Evolutionary conservation across 345 rosid species (phyloP).

Genomic region (Nasturtium officinale): DNA sequence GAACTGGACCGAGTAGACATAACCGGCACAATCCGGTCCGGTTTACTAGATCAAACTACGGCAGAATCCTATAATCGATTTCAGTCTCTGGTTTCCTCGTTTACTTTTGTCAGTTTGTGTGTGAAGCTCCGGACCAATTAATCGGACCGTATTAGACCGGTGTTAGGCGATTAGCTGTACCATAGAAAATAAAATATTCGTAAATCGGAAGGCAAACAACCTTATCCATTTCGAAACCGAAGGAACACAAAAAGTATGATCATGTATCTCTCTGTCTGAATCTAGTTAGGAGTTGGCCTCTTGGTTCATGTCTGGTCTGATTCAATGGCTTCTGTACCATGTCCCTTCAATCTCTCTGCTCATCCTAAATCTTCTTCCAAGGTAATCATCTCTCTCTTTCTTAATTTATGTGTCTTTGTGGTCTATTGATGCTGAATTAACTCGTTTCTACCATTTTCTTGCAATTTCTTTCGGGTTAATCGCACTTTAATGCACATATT

Average conservation of each 20-base stretch:
- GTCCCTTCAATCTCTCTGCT: constrained; percentile 39
- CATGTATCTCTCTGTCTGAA: neutral
- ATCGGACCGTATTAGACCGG: constrained; percentile 7
- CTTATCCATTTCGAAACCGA: constrained; percentile 30
- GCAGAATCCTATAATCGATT: neutral
- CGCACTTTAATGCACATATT: neutral
- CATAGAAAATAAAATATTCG: neutral
- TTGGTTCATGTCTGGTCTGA: neutral
- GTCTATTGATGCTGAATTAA: neutral
- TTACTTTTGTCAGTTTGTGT: too few relatives aligned
- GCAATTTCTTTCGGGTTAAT: too few relatives aligned
- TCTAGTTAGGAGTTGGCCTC: too few relatives aligned
- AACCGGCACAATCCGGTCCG: neutral
- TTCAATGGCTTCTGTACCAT: constrained; percentile 41
- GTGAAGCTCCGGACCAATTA: too few relatives aligned
- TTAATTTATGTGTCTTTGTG: neutral
- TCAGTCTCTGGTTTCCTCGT: too few relatives aligned
- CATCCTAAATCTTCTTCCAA: constrained; percentile 36
- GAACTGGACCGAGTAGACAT: too few relatives aligned
- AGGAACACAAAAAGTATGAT: neutral
- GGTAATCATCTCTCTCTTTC: constrained; percentile 30
- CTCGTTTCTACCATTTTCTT: neutral
- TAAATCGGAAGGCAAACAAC: constrained; percentile 1
- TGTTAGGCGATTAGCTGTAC: neutral
- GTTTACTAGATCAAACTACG: constrained; percentile 5